These are phyloP conservation scores for Xylariaceae sp. DNA, from an alignment of 2,329 filamentous ascomycete species.

Conservation along the genomic window DNA sequence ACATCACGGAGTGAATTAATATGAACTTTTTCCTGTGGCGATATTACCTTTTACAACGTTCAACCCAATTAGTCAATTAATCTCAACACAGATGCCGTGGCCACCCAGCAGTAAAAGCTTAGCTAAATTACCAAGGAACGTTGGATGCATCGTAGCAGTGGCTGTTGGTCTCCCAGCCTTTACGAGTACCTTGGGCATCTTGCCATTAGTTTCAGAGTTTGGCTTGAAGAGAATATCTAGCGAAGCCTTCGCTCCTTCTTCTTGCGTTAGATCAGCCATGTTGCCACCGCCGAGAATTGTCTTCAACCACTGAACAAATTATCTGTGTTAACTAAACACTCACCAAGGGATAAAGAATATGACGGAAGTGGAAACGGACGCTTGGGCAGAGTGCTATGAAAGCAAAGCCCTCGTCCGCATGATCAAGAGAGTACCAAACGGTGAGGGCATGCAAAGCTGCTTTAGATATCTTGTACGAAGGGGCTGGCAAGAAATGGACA, in stretches of 20 bases:
- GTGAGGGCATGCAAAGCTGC: conserved; percentile 55
- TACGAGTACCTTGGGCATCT: conserved; percentile 28
- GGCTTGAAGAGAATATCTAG: conserved; percentile 45
- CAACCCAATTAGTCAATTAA: too few species aligned
- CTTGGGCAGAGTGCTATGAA: conserved; percentile 53
- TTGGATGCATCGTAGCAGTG: conserved; percentile 19
- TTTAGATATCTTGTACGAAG: conserved; percentile 47
- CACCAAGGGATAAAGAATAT: neutral
- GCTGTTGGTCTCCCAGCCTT: conserved; percentile 23
- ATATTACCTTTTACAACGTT: too few species aligned
- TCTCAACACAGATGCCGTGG: too few species aligned
- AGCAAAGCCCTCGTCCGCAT: conserved; percentile 49
- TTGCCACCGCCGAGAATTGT: conserved; percentile 50
- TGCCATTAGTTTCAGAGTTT: conserved; percentile 45
- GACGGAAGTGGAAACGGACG: conserved; percentile 39
- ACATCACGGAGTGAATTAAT: too few species aligned
- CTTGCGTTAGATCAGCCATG: conserved; percentile 49
- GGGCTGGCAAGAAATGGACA: conserved; percentile 44
- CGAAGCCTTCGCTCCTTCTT: conserved; percentile 46
- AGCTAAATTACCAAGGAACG: conserved; percentile 18
- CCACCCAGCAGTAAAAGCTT: too few species aligned
- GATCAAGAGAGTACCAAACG: conserved; percentile 48
- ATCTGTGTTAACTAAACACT: neutral
- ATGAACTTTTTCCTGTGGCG: too few species aligned
- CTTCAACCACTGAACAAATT: conserved; percentile 48